These are phyloP conservation scores for Spatholobus suberectus DNA, from an alignment of 306 rosid species.

Conservation along the genomic window DNA sequence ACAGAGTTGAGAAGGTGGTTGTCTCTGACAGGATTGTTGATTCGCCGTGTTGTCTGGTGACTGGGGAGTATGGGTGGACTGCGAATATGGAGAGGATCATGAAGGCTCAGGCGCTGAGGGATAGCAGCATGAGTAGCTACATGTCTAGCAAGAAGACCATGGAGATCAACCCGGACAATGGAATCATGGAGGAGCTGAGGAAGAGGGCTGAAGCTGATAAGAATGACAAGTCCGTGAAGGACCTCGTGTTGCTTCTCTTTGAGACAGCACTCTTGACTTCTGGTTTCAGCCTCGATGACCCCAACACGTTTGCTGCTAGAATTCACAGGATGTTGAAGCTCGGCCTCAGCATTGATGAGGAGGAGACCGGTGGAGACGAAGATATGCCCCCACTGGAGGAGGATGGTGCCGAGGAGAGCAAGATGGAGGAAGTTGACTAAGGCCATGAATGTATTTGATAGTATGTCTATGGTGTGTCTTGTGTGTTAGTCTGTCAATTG, in stretches of 20 bases:
- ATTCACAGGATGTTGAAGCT: conserved; percentile 72
- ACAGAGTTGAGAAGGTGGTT: conserved; percentile 59
- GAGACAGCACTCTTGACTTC: conserved; percentile 66
- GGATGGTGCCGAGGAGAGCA: conserved; percentile 62
- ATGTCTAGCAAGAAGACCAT: conserved; percentile 76
- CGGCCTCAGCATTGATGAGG: conserved; percentile 69
- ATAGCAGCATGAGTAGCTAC: conserved; percentile 60
- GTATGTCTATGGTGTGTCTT: background rate
- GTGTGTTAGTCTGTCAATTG: background rate
- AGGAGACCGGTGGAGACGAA: conserved; percentile 51
- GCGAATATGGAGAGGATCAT: conserved; percentile 75
- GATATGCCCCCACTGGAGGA: conserved; percentile 68
- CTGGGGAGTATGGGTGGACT: conserved; percentile 69
- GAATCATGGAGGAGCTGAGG: conserved; percentile 71
- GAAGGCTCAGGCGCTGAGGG: conserved; percentile 71
- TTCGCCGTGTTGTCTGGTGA: conserved; percentile 73
- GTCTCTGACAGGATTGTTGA: conserved; percentile 68
- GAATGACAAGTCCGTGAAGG: conserved; percentile 62
- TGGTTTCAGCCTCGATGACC: conserved; percentile 69
- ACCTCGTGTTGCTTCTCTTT: conserved; percentile 61
- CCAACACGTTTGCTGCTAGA: conserved; percentile 60
- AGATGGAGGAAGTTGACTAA: conserved; percentile 72
- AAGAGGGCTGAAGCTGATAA: conserved; percentile 68
- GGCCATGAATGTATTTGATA: background rate
- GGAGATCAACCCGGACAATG: conserved; percentile 73